Evolutionary conservation across 495 filamentous ascomycete species (phyloP).

Genomic region (Hamigera avellanea): DNA sequence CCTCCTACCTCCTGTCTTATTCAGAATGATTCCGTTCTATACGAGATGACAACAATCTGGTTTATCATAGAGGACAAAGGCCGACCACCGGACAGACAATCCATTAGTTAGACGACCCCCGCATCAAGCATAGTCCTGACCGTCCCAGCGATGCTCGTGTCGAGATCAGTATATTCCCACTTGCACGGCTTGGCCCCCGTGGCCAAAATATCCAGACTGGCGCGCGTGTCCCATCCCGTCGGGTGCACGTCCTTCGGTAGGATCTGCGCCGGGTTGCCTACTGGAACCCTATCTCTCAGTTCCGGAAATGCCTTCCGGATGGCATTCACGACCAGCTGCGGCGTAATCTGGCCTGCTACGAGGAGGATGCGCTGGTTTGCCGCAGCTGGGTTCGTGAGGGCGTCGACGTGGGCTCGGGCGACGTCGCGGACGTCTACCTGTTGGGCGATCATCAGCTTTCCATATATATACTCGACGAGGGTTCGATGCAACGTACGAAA

Average conservation of each 20-base stretch:
- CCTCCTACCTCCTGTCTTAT: no score
- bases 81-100: no score
- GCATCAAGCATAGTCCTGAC: conserved; percentile 14
- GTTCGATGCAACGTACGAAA: conserved; percentile 9
- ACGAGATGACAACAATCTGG: no score
- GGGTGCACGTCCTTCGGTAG: conserved; percentile 16
- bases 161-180: conserved; percentile 15
- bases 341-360: conserved; percentile 12
- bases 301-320: conserved; percentile 18
- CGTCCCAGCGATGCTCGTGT: conserved; percentile 16
- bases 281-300: conserved; percentile 10
- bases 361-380: conserved; percentile 19
- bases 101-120: no score
- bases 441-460: background rate
- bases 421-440: conserved; percentile 28
- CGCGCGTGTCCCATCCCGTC: conserved; percentile 18
- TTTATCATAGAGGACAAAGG: no score
- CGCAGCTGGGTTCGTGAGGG: conserved; percentile 18
- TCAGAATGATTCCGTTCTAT: no score
- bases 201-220: conserved; percentile 15
- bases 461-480: background rate
- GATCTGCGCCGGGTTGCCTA: conserved; percentile 12
- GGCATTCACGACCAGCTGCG: conserved; percentile 17
- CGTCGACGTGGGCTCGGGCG: conserved; percentile 22
- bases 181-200: conserved; percentile 5